A percentile compares a stretch with the other conserved stretches of the same genome.
These are phyloP conservation scores for Penicillium concentricum DNA, from an alignment of 2,329 filamentous ascomycete species.

Conservation along the genomic window DNA sequence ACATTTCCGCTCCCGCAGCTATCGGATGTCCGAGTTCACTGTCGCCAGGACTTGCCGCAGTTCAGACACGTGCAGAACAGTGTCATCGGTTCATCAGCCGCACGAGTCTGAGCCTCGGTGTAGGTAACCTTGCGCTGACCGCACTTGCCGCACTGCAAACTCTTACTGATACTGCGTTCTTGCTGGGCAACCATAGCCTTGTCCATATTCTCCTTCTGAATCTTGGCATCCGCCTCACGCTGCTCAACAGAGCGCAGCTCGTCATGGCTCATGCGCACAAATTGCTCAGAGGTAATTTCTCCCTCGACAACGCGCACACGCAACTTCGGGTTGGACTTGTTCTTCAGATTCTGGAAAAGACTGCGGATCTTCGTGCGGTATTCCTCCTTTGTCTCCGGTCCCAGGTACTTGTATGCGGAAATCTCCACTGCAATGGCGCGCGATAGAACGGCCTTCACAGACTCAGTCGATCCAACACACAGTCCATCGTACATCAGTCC, in stretches of 20 bases:
- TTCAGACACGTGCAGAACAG: slow-evolving; percentile 50
- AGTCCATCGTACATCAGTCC: slow-evolving; percentile 93
- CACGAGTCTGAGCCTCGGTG: slow-evolving; percentile 90
- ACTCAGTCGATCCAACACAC: slow-evolving; percentile 62
- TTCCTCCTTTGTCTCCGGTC: slow-evolving; percentile 66
- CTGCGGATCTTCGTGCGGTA: slow-evolving; percentile 91
- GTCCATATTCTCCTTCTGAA: slow-evolving; percentile 93
- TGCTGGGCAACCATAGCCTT: slow-evolving; percentile 92
- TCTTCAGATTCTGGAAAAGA: slow-evolving; percentile 92
- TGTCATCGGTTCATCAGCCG: slow-evolving; percentile 81
- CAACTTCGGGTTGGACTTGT: slow-evolving; percentile 78
- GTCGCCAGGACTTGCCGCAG: slow-evolving; percentile 50
- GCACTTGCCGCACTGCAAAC: slow-evolving; percentile 87
- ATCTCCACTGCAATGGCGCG: slow-evolving; percentile 71
- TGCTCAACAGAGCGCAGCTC: slow-evolving; percentile 88
- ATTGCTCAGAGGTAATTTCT: slow-evolving; percentile 67
- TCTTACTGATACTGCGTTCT: slow-evolving; percentile 85
- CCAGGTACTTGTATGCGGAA: slow-evolving; percentile 69
- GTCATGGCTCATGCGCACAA: slow-evolving; percentile 84
- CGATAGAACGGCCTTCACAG: slow-evolving; percentile 65
- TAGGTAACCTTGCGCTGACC: slow-evolving; percentile 93
- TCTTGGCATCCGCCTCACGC: slow-evolving; percentile 69
- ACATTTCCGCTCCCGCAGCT: slow-evolving; percentile 7
- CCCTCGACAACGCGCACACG: slow-evolving; percentile 73
- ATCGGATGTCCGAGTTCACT: slow-evolving; percentile 25